phyloP scores from a whole-genome alignment of 331 rosid species.

The Cydonia oblonga region DNA sequence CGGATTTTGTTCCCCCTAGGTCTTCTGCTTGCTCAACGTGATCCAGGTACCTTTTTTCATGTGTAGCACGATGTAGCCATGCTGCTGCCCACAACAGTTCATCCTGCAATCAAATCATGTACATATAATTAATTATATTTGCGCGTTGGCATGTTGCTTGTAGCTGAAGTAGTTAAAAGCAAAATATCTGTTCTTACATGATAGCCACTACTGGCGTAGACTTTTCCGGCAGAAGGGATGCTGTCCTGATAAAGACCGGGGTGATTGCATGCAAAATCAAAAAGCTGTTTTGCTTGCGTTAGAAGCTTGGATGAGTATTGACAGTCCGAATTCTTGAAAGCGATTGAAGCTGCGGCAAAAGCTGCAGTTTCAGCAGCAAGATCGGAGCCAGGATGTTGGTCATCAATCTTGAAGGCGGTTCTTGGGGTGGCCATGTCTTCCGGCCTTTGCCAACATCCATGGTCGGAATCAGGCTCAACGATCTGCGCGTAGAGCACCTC shows the following conservation, averaged over 20 bases:
- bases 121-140: no score
- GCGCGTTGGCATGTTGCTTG: no score
- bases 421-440: constrained; percentile 49
- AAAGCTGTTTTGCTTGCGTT: constrained; percentile 38
- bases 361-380: constrained; percentile 47
- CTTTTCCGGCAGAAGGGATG: constrained; percentile 9
- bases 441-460: constrained; percentile 47
- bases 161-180: no score
- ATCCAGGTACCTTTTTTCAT: constrained; percentile 4
- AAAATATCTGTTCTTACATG: background rate
- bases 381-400: constrained; percentile 36
- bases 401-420: constrained; percentile 12
- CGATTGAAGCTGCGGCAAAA: constrained; percentile 35
- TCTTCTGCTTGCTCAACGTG: background rate
- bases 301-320: constrained; percentile 13
- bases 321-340: background rate
- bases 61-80: constrained; percentile 44
- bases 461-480: constrained; percentile 39
- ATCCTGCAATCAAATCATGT: constrained; percentile 14
- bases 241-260: constrained; percentile 29
- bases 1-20: constrained; percentile 14
- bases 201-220: constrained; percentile 34
- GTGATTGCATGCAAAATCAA: constrained; percentile 26
- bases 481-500: constrained; percentile 27
- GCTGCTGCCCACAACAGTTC: constrained; percentile 49